phyloP scores from a whole-genome alignment of 148 eudicot species.

The Pharnaceum exiguum region DNA sequence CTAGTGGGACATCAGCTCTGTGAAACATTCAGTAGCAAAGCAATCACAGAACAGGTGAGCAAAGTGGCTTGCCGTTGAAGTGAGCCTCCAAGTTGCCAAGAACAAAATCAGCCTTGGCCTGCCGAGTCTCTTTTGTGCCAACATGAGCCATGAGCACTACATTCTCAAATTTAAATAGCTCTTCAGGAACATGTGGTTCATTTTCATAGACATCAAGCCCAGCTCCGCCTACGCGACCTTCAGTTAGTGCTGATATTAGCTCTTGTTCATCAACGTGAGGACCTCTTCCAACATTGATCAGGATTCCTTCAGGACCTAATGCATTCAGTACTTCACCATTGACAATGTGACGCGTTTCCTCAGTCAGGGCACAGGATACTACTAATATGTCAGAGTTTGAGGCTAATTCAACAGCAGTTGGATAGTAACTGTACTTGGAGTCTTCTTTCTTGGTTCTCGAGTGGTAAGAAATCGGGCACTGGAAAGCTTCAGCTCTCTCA shows the following conservation, averaged over 20 bases:
- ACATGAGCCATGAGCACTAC: constrained; percentile 56
- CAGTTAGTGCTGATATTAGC: constrained; percentile 49
- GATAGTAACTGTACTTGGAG: constrained; percentile 38
- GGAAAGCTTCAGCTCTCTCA: constrained; percentile 57
- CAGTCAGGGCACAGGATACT: constrained; percentile 45
- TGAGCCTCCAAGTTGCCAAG: constrained; percentile 59
- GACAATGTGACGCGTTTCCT: constrained; percentile 46
- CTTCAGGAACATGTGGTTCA: constrained; percentile 58
- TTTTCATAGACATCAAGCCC: constrained; percentile 53
- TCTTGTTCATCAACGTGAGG: constrained; percentile 59
- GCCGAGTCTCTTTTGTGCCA: constrained; percentile 48
- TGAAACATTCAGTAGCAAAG: too few species aligned
- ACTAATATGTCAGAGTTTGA: constrained; percentile 51
- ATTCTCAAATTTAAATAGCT: constrained; percentile 43
- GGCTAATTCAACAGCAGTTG: constrained; percentile 41
- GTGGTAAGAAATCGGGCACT: constrained; percentile 57
- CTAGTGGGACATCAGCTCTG: too few species aligned
- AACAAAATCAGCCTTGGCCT: constrained; percentile 57
- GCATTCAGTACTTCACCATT: constrained; percentile 48
- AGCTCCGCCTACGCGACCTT: constrained; percentile 63
- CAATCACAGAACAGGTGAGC: constrained; percentile 65
- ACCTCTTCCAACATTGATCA: constrained; percentile 62
- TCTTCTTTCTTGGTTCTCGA: constrained; percentile 45
- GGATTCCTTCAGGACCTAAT: constrained; percentile 50
- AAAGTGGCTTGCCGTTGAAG: constrained; percentile 46